Percentiles rank a stretch among this genome's conserved stretches.
Evolutionary conservation across 2,329 filamentous ascomycete genomes (phyloP).

Genomic region (Paecilomyces dactylethromorphus): DNA sequence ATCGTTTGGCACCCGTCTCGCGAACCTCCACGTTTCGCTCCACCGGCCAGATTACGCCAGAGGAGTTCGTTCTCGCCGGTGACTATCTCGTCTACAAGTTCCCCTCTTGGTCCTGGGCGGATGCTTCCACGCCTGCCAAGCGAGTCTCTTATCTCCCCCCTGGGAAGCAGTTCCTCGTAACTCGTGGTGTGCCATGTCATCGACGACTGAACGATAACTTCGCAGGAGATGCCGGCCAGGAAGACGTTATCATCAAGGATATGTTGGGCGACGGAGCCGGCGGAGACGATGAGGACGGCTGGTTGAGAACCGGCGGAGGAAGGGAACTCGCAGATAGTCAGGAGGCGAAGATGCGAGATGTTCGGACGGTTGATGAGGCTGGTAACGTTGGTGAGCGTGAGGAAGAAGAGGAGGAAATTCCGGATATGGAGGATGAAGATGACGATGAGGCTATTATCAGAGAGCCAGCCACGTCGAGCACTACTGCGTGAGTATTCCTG

Average conservation of each 20-base stretch:
- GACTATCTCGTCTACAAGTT: constrained; percentile 99
- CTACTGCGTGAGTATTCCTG: constrained; percentile 46
- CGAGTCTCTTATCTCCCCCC: constrained; percentile 74
- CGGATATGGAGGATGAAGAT: constrained; percentile 96
- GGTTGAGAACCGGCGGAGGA: constrained; percentile 80
- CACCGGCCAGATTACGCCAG: constrained; percentile 92
- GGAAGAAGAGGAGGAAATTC: constrained; percentile 70
- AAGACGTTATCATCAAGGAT: constrained; percentile 79
- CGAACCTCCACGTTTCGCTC: constrained; percentile 89
- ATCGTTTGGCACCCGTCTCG: constrained; percentile 81
- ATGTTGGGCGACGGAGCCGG: constrained; percentile 51
- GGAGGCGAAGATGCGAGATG: constrained; percentile 70
- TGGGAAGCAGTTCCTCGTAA: constrained; percentile 92
- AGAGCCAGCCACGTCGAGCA: constrained; percentile 51
- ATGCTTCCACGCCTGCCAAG: constrained; percentile 73
- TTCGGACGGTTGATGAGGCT: constrained; percentile 81
- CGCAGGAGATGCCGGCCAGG: constrained; percentile 76
- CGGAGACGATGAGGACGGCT: constrained; percentile 73
- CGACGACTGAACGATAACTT: constrained; percentile 89
- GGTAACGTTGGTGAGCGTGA: constrained; percentile 75
- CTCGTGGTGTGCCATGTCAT: constrained; percentile 89
- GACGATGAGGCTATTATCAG: constrained; percentile 91
- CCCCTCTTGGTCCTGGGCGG: constrained; percentile 94
- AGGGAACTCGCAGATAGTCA: constrained; percentile 57
- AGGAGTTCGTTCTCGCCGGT: constrained; percentile 91